A percentile compares a stretch with the other conserved stretches of the same genome.
These are phyloP conservation scores for Lichtheimia ramosa DNA, from an alignment of 371 early-diverging fungal species.

Conservation along the genomic window DNA sequence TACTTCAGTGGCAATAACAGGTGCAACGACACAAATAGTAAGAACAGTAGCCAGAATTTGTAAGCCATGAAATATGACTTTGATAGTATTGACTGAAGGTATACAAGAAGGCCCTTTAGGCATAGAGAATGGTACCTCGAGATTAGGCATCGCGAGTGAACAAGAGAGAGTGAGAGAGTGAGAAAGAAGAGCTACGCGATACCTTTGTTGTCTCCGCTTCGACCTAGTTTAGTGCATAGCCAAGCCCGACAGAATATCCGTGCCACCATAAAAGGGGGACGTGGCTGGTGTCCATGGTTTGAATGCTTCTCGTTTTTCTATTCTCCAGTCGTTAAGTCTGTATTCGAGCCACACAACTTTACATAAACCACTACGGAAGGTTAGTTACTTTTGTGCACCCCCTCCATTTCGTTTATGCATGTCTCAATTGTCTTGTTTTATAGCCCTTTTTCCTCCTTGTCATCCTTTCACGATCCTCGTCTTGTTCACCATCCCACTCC, in stretches of 20 bases:
- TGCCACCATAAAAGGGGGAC: constrained; percentile 1
- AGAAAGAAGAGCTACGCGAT: neutral
- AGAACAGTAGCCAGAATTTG: constrained; percentile 30
- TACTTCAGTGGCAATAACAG: constrained; percentile 35
- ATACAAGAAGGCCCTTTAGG: constrained; percentile 22
- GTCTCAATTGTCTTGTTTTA: neutral
- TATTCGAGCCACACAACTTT: no score
- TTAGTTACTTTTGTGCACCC: neutral
- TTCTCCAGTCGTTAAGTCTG: constrained; percentile 1
- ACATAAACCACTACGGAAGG: neutral
- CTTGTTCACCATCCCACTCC: neutral
- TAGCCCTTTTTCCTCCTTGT: neutral
- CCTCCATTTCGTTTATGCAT: neutral
- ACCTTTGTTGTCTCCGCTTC: no score
- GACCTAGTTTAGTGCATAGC: neutral
- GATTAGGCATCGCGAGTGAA: neutral
- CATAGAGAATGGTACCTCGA: constrained; percentile 19
- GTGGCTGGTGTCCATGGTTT: neutral
- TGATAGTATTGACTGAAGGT: constrained; percentile 29
- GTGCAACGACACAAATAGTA: constrained; percentile 27
- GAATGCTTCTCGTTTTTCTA: constrained; percentile 2
- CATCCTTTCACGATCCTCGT: neutral
- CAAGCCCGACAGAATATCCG: constrained; percentile 1
- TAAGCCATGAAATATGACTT: constrained; percentile 23
- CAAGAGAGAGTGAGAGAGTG: neutral